These are phyloP conservation scores for Starmerella sirachaensis DNA, from an alignment of 805 yeast genomes.

Conservation along the genomic window DNA sequence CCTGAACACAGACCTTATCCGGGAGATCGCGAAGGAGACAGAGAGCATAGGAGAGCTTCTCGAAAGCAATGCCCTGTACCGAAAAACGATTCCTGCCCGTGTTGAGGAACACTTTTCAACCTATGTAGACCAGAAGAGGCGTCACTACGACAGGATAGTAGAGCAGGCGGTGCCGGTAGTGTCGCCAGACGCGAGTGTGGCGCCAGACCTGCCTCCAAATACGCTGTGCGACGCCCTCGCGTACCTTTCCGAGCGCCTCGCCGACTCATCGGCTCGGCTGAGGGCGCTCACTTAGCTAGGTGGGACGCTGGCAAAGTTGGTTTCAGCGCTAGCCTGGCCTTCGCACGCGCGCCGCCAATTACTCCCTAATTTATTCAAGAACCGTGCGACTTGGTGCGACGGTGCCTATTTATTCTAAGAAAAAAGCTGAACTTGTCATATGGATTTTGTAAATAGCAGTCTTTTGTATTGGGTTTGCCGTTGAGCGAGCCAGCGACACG, in stretches of 20 bases:
- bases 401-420: not conserved
- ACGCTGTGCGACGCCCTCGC: no score
- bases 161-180: not conserved
- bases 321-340: no score
- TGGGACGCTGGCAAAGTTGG: no score
- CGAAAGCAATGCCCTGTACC: constrained; percentile 6
- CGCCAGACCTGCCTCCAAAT: no score
- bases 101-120: constrained; percentile 6
- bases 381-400: no score
- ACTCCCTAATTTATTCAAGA: not conserved
- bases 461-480: not conserved
- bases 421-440: not conserved
- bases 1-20: constrained; percentile 12
- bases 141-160: constrained; percentile 2
- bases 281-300: no score
- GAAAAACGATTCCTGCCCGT: constrained; percentile 10
- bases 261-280: no score
- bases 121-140: constrained; percentile 4
- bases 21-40: constrained; percentile 2
- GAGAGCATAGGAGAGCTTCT: constrained; percentile 10
- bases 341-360: no score
- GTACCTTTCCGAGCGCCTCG: no score
- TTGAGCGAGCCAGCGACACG: no score
- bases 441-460: not conserved
- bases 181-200: no score